These are phyloP conservation scores for Martiniozyma asiatica DNA, from an alignment of 1,139 yeast species.

Conservation along the genomic window DNA sequence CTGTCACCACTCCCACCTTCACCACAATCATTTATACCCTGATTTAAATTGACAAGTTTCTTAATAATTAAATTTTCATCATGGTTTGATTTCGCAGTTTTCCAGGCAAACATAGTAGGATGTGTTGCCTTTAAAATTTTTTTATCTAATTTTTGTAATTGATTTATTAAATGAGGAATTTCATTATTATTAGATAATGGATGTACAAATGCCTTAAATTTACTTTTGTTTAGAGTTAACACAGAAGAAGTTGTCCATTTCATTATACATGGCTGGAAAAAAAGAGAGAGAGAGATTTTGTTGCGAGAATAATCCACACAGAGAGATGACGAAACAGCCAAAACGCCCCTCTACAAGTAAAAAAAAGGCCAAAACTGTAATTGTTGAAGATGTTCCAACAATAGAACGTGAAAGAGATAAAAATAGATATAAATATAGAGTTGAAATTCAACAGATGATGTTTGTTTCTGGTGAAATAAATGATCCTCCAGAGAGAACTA, in stretches of 20 bases:
- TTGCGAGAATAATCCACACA: neutral
- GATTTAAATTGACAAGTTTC: slow-evolving; percentile 26
- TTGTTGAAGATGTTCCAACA: no score
- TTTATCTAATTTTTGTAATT: slow-evolving; percentile 30
- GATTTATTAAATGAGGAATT: slow-evolving; percentile 27
- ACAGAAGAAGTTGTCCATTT: slow-evolving; percentile 27
- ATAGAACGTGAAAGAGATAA: slow-evolving; percentile 13
- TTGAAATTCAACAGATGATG: slow-evolving; percentile 97
- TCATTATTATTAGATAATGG: slow-evolving; percentile 27
- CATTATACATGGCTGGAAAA: no score
- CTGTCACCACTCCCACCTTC: slow-evolving; percentile 56
- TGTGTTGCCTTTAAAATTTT: slow-evolving; percentile 43
- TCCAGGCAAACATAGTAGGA: slow-evolving; percentile 61
- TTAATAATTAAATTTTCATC: slow-evolving; percentile 3
- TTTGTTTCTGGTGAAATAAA: slow-evolving; percentile 92
- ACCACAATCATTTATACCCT: slow-evolving; percentile 51
- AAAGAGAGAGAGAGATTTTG: neutral
- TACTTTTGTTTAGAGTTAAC: slow-evolving; percentile 38
- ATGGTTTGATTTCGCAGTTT: slow-evolving; percentile 26
- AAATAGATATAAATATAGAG: slow-evolving; percentile 61
- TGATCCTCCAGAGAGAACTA: slow-evolving; percentile 87
- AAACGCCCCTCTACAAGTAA: no score
- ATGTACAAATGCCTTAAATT: slow-evolving; percentile 48
- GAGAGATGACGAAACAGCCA: no score
- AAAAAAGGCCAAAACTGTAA: no score